These are phyloP conservation scores for Pelargonium citronellum DNA, from an alignment of 441 rosid genomes.

Conservation along the genomic window DNA sequence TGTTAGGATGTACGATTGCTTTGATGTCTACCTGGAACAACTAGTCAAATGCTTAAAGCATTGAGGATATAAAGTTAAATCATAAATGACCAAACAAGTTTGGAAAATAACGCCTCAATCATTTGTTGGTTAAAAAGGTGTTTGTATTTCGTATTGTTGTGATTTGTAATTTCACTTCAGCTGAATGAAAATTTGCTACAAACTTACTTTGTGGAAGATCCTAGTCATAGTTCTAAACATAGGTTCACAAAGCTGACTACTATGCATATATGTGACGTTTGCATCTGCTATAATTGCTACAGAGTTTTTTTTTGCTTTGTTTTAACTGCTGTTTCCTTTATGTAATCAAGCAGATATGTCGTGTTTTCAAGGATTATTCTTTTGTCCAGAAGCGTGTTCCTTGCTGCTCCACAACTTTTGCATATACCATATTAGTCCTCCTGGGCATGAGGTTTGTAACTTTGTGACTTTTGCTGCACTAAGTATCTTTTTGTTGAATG, in stretches of 20 bases:
- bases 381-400: conserved; percentile 85
- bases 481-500: neutral
- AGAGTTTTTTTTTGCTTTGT: conserved; percentile 68
- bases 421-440: conserved; percentile 84
- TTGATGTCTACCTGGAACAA: too few species aligned
- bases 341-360: conserved; percentile 79
- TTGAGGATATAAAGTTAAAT: too few species aligned
- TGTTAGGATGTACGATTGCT: too few species aligned
- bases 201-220: neutral
- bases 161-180: neutral
- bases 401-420: conserved; percentile 91
- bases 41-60: too few species aligned
- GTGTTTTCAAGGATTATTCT: conserved; percentile 83
- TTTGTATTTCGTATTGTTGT: neutral
- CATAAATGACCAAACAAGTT: neutral
- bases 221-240: neutral
- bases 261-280: conserved; percentile 69
- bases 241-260: neutral
- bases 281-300: conserved; percentile 81
- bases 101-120: neutral
- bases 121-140: neutral
- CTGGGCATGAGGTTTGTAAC: conserved; percentile 92
- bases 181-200: neutral
- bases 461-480: conserved; percentile 17
- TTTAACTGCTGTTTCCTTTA: conserved; percentile 89